A percentile compares a stretch with the other conserved stretches of the same genome.
Conservation (phyloP, 208 protist genomes). For the Crithidia expoeki region DNA sequence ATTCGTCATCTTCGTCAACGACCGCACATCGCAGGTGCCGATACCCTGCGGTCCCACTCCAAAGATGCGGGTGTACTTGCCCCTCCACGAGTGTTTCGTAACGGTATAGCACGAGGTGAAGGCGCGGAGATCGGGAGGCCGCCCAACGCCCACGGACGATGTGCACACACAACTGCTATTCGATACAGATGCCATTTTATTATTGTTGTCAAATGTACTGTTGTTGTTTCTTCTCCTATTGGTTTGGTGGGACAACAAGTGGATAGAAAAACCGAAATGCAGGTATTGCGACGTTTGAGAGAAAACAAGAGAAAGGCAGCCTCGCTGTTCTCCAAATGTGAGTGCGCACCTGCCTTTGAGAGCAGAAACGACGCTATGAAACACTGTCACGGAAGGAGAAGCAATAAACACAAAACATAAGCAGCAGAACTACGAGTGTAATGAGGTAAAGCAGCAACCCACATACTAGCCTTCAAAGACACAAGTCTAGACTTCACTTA, state of each 20-base stretch:
- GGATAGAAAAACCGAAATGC: too few relatives aligned
- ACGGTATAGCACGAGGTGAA: conserved; percentile 79
- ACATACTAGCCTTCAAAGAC: too few relatives aligned
- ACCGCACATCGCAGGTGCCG: conserved; percentile 78
- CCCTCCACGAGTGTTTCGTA: conserved; percentile 87
- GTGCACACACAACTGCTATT: conserved; percentile 21
- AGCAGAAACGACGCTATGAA: too few relatives aligned
- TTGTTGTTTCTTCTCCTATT: too few relatives aligned
- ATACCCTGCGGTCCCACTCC: conserved; percentile 55
- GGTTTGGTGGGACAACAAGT: too few relatives aligned
- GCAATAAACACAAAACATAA: too few relatives aligned
- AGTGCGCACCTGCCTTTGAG: too few relatives aligned
- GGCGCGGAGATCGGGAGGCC: conserved; percentile 33
- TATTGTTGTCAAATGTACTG: background rate
- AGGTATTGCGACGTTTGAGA: background rate
- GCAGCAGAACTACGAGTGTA: too few relatives aligned
- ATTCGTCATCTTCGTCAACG: conserved; percentile 84
- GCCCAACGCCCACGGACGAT: background rate
- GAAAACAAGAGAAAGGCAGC: background rate
- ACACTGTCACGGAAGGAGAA: background rate
- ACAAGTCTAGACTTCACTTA: too few relatives aligned
- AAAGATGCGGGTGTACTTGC: conserved; percentile 89
- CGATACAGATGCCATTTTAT: conserved; percentile 4
- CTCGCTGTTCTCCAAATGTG: too few relatives aligned
- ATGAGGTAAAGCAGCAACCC: too few relatives aligned